phyloP scores from a whole-genome alignment of 2,329 filamentous ascomycete genomes.

The Bertia moriformis region DNA sequence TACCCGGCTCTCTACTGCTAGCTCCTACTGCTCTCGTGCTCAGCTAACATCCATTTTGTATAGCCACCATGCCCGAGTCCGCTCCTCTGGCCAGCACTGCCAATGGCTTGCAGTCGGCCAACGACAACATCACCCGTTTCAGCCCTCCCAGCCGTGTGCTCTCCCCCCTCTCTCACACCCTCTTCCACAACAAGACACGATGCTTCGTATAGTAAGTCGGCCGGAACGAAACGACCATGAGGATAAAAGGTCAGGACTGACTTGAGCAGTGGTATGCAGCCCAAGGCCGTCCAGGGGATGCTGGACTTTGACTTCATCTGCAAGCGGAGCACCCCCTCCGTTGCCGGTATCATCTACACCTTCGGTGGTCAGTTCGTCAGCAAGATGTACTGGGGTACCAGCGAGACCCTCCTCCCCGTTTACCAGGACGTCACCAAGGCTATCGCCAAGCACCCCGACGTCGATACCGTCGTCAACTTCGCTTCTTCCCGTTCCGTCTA shows the following conservation, averaged over 20 bases:
- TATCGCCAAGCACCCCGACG: conserved; percentile 88
- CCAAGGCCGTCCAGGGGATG: conserved; percentile 80
- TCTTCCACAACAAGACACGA: conserved; percentile 99
- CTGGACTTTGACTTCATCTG: conserved; percentile 99
- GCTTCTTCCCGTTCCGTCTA: conserved; percentile 97
- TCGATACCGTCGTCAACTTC: conserved; percentile 98
- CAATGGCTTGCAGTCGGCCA: conserved; percentile 54
- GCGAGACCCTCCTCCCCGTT: conserved; percentile 93
- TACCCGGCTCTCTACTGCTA: neutral
- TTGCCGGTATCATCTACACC: conserved; percentile 98
- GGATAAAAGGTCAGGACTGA: neutral
- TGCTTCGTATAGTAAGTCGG: conserved; percentile 70
- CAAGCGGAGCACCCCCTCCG: conserved; percentile 91
- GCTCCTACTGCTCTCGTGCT: neutral
- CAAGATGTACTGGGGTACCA: conserved; percentile 99
- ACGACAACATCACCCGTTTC: conserved; percentile 98
- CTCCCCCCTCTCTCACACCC: conserved; percentile 72
- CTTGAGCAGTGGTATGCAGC: conserved; percentile 61
- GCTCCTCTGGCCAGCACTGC: conserved; percentile 29
- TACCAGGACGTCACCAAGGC: conserved; percentile 92
- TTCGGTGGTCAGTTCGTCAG: conserved; percentile 99
- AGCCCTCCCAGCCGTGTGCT: conserved; percentile 63
- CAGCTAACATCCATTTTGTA: neutral
- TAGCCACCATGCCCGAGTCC: conserved; percentile 28
- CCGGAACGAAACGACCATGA: neutral